Percentiles rank a stretch among this genome's conserved stretches.
phyloP scores from a whole-genome alignment of 2,329 filamentous ascomycete genomes.

The Coniella lustricola region DNA sequence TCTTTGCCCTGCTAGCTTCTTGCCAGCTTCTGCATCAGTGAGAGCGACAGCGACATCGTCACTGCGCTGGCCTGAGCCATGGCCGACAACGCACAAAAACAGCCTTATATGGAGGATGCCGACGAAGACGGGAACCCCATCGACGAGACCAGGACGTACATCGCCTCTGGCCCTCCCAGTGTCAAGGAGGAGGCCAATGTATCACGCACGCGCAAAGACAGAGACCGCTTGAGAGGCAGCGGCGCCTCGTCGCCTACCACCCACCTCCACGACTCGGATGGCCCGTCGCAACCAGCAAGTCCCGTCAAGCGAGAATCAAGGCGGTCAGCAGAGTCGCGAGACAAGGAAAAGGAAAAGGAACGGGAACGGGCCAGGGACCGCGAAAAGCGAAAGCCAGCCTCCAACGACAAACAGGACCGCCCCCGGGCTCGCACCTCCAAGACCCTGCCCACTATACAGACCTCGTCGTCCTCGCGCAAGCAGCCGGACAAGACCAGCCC shows the following conservation, averaged over 20 bases:
- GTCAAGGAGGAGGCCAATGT: conserved; percentile 47
- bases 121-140: conserved; percentile 41
- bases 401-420: conserved; percentile 9
- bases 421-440: conserved; percentile 24
- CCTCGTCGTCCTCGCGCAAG: conserved; percentile 22
- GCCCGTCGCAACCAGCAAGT: conserved; percentile 32
- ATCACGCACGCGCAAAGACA: conserved; percentile 37
- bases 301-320: conserved; percentile 27
- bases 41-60: background rate
- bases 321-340: conserved; percentile 24
- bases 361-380: conserved; percentile 23
- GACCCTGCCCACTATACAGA: conserved; percentile 26
- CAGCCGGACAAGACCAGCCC: conserved; percentile 29
- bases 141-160: conserved; percentile 36
- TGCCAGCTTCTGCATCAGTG: too few species aligned
- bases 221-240: conserved; percentile 27
- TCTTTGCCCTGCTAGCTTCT: too few species aligned
- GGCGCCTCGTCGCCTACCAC: conserved; percentile 29
- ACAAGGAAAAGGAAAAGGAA: conserved; percentile 23
- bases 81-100: conserved; percentile 29
- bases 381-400: conserved; percentile 20
- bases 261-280: conserved; percentile 35
- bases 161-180: conserved; percentile 35
- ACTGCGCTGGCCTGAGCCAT: conserved; percentile 27
- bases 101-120: conserved; percentile 44